These are phyloP conservation scores for Fusarium cicatricum DNA, from an alignment of 2,329 filamentous ascomycete species.

Conservation along the genomic window DNA sequence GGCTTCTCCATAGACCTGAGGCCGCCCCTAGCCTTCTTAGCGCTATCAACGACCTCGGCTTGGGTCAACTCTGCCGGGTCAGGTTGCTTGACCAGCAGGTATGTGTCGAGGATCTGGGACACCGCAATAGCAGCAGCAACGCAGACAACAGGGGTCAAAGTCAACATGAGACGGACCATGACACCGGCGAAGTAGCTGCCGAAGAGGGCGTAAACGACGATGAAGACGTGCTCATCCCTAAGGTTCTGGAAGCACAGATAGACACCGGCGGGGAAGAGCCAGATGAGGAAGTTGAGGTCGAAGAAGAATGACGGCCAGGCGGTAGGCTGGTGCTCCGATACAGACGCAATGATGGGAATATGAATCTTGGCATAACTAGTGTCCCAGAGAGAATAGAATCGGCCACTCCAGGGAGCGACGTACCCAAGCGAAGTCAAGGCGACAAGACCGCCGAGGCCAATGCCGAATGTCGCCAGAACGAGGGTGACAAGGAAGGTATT, in stretches of 20 bases:
- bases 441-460: slow-evolving; percentile 79
- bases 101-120: slow-evolving; percentile 89
- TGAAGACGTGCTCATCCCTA: slow-evolving; percentile 95
- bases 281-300: slow-evolving; percentile 97
- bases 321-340: slow-evolving; percentile 98
- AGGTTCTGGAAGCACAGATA: slow-evolving; percentile 97
- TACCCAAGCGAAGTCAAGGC: slow-evolving; percentile 88
- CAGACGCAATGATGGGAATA: slow-evolving; percentile 99
- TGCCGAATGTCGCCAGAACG: slow-evolving; percentile 75
- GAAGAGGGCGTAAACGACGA: slow-evolving; percentile 96
- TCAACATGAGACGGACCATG: slow-evolving; percentile 99
- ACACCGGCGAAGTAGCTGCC: slow-evolving; percentile 98
- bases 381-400: slow-evolving; percentile 99
- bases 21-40: slow-evolving; percentile 63
- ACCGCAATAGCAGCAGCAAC: slow-evolving; percentile 89
- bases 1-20: slow-evolving; percentile 78
- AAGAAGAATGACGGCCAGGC: slow-evolving; percentile 99
- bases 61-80: slow-evolving; percentile 54
- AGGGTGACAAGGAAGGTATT: slow-evolving; percentile 84
- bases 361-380: slow-evolving; percentile 99
- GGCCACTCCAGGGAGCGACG: slow-evolving; percentile 96
- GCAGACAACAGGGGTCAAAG: slow-evolving; percentile 94
- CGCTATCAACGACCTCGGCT: slow-evolving; percentile 55
- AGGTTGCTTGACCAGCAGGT: slow-evolving; percentile 74
- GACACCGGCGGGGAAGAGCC: slow-evolving; percentile 98